These are phyloP conservation scores for Aspergillus ochraceus DNA, from an alignment of 2,329 filamentous ascomycete species.

Conservation along the genomic window DNA sequence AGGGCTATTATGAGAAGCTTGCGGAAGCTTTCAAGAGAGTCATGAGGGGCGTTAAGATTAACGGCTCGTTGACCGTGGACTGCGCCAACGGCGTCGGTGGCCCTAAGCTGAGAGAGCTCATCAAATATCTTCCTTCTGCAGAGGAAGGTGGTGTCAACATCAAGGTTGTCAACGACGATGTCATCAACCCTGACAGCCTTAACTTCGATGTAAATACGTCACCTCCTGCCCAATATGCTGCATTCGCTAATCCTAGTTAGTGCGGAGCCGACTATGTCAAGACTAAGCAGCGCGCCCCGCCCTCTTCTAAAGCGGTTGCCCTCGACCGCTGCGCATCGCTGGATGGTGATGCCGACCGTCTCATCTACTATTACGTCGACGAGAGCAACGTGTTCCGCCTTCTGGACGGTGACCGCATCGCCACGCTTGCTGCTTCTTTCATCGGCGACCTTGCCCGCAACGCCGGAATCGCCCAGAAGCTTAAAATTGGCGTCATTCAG, in stretches of 20 bases:
- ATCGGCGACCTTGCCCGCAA: constrained; percentile 83
- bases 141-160: constrained; percentile 71
- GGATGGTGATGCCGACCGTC: constrained; percentile 91
- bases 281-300: constrained; percentile 89
- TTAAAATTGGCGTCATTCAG: constrained; percentile 92
- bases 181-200: constrained; percentile 82
- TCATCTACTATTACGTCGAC: constrained; percentile 93
- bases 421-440: constrained; percentile 89
- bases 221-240: constrained; percentile 29
- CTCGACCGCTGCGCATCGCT: constrained; percentile 84
- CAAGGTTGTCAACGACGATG: constrained; percentile 88
- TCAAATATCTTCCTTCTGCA: constrained; percentile 75
- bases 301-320: constrained; percentile 72
- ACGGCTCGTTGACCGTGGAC: constrained; percentile 78
- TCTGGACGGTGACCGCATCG: constrained; percentile 94
- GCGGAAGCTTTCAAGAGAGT: constrained; percentile 79
- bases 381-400: constrained; percentile 82
- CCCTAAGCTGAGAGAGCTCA: constrained; percentile 80
- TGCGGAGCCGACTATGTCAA: constrained; percentile 97
- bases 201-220: constrained; percentile 75
- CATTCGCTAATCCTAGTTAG: constrained; percentile 44
- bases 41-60: constrained; percentile 72
- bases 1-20: constrained; percentile 94
- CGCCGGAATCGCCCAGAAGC: constrained; percentile 73
- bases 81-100: constrained; percentile 97